Conservation (phyloP, 768 basidiomycete genomes). For the Hypsizygus marmoreus region DNA sequence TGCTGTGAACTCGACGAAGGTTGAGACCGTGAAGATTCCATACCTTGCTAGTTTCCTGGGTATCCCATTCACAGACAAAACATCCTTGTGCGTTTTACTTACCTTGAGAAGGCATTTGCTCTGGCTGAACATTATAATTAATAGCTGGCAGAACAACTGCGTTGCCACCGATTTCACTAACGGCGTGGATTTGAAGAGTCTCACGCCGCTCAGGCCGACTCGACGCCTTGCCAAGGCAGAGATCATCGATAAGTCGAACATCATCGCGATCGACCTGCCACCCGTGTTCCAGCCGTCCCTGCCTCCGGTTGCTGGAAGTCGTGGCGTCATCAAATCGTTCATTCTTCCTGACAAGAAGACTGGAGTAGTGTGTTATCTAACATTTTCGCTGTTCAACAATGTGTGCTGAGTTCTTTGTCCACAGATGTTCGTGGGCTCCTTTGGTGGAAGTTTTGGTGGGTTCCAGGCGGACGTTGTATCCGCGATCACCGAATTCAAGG, state of each 20-base stretch:
- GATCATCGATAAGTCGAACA: constrained; percentile 45
- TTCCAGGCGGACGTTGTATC: constrained; percentile 55
- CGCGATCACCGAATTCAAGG: constrained; percentile 46
- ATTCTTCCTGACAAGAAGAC: constrained; percentile 57
- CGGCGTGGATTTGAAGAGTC: constrained; percentile 44
- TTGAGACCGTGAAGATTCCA: constrained; percentile 54
- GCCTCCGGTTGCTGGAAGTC: constrained; percentile 45
- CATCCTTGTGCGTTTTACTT: constrained; percentile 47
- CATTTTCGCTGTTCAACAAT: not conserved
- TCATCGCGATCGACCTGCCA: constrained; percentile 47
- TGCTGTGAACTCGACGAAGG: constrained; percentile 43
- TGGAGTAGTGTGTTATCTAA: constrained; percentile 49
- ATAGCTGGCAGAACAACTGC: constrained; percentile 63
- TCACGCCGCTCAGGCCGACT: constrained; percentile 3
- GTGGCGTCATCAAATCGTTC: constrained; percentile 56
- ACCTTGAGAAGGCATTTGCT: constrained; percentile 6
- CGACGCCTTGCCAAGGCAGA: constrained; percentile 30
- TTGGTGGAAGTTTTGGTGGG: constrained; percentile 47
- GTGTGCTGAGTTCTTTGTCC: not conserved
- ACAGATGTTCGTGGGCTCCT: constrained; percentile 65
- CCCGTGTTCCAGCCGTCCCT: constrained; percentile 47
- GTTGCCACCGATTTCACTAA: constrained; percentile 51
- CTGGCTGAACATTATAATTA: constrained; percentile 7
- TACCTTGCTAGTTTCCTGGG: constrained; percentile 53
- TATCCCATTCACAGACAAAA: constrained; percentile 47